Evolutionary conservation across 164 flowering plant genomes (phyloP), one percentile per base, ranked within the genome.

Genomic region (Vitis rotundifolia): DNA sequence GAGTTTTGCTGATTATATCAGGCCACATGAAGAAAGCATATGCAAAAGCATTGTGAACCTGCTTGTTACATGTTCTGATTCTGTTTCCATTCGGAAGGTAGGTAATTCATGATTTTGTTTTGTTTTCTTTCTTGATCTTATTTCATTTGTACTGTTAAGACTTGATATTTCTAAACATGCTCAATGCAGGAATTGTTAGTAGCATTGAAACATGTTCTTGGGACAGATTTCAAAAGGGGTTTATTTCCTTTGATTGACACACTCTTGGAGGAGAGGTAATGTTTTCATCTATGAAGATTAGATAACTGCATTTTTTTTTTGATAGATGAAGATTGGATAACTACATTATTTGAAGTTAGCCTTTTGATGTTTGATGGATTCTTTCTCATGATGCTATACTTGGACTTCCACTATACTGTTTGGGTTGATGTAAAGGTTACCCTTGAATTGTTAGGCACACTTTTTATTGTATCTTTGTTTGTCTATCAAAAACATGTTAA

Each of bases 11-110:
- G 98, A 96, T 56, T 92, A 89, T 77, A 96, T 96, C 61, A 84
- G 87, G 83, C 97, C 92, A 3, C 98, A 96, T 84, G 99, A 96
- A 79, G 99, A 93, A 85, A 93, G 91, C 80, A 96, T 96, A 68
- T 96, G 97, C 65, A 96, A 87, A 85, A 96, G 99, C 82, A 93
- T 96, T 78, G 98, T 96, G 18, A 96, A 89, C 82, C 78, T 96
- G 81, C 95, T 96, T 63, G 98, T 93, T 58, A 96, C 97, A 15
- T 93, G 97, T 76, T 92, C 99, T 11, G 99, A 96, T 71, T 96
- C 98, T 53, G 97, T 92, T 61, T 80, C 97, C 56, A 91, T 93
- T 61, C 79, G 99, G 55, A 93, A 88, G 97, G 99, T 93, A 68
- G 76, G 61, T 11, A 14, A 28, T 51, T 52, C 9, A 44, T 5